phyloP scores from a whole-genome alignment of 805 yeast genomes.

The Wickerhamiella sorbophila region DNA sequence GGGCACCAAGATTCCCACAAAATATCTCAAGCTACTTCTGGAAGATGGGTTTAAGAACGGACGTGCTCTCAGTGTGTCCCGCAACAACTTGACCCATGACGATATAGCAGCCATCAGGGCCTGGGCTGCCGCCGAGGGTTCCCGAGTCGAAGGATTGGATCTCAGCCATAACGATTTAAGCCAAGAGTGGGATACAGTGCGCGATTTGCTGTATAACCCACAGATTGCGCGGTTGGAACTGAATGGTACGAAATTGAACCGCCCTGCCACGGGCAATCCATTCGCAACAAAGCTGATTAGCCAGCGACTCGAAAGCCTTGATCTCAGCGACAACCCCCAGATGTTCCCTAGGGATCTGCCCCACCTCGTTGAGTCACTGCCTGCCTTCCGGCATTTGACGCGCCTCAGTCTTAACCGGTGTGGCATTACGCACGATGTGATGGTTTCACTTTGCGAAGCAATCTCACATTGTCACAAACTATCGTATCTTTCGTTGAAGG shows the following conservation, averaged over 20 bases:
- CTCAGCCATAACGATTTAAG: constrained; percentile 62
- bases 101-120: constrained; percentile 42
- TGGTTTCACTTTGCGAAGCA: constrained; percentile 49
- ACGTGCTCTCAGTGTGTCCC: constrained; percentile 59
- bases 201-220: constrained; percentile 22
- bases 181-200: constrained; percentile 17
- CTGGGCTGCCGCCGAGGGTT: constrained; percentile 38
- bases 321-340: constrained; percentile 53
- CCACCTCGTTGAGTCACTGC: constrained; percentile 47
- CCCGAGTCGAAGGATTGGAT: constrained; percentile 55
- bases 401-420: constrained; percentile 64
- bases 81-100: constrained; percentile 46
- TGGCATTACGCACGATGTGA: constrained; percentile 39
- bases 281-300: constrained; percentile 33
- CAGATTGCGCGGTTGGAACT: constrained; percentile 48
- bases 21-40: constrained; percentile 42
- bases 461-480: constrained; percentile 54
- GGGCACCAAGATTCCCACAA: constrained; percentile 46
- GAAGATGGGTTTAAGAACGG: constrained; percentile 45
- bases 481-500: constrained; percentile 54
- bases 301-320: constrained; percentile 48
- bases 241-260: constrained; percentile 12
- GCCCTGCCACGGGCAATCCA: constrained; percentile 10
- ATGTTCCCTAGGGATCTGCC: constrained; percentile 50
- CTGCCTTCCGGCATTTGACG: constrained; percentile 47